A percentile compares a stretch with the other conserved stretches of the same genome.
phyloP scores from a whole-genome alignment of 306 rosid genomes.

The Gynostemma pentaphyllum region DNA sequence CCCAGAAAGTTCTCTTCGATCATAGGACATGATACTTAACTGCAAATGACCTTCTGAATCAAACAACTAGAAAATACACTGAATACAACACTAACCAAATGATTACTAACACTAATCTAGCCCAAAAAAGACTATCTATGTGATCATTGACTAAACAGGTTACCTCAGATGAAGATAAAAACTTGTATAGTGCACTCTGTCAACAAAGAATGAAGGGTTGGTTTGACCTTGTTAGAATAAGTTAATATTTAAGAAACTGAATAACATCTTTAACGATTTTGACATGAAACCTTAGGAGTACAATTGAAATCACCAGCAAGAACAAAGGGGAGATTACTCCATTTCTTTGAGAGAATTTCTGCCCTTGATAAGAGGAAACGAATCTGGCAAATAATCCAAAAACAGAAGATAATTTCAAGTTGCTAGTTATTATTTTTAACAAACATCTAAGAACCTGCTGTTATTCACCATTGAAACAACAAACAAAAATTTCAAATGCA shows the following conservation, averaged over 20 bases:
- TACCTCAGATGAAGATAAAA: constrained; percentile 77
- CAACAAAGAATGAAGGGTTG: constrained; percentile 15
- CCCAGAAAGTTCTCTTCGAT: constrained; percentile 70
- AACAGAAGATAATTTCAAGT: constrained; percentile 1
- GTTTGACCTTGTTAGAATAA: constrained; percentile 3
- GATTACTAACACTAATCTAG: not conserved
- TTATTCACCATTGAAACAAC: not conserved
- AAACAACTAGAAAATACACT: not conserved
- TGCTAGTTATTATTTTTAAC: not conserved
- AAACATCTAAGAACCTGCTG: not conserved
- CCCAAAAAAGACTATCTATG: not conserved
- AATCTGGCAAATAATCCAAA: constrained; percentile 35
- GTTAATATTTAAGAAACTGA: constrained; percentile 7
- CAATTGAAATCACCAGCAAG: constrained; percentile 82
- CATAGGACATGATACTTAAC: constrained; percentile 52
- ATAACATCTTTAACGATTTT: constrained; percentile 1
- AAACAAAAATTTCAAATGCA: not conserved
- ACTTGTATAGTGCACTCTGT: constrained; percentile 92
- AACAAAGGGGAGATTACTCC: constrained; percentile 66
- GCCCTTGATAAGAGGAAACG: constrained; percentile 67
- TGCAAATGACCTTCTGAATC: constrained; percentile 19
- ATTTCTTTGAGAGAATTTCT: constrained; percentile 49
- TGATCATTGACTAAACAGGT: constrained; percentile 12
- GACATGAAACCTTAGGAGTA: constrained; percentile 66
- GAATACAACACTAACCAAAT: constrained; percentile 4